Evolutionary conservation across 1,284 basidiomycete genomes (phyloP), one percentile per base, ranked within the genome.

Genomic region (Apiotrichum sp.): DNA sequence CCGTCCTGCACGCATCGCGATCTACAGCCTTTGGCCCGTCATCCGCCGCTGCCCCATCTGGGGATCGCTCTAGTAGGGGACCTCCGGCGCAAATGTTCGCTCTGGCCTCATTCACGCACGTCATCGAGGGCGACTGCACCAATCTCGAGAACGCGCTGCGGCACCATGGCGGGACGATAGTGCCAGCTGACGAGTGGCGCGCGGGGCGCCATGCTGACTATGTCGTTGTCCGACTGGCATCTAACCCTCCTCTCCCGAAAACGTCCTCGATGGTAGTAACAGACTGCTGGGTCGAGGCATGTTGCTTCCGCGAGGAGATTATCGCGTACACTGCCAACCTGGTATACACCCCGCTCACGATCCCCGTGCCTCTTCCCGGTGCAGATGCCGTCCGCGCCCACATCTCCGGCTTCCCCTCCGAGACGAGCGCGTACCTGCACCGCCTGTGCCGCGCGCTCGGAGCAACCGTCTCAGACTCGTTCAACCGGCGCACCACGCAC

Each of bases 261-360:
- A 32, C 34, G 22, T 7, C 22, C 9, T 54, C 66, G 34, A 54
- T 41, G 29, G 49, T 72, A 2, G 73, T 75, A 13, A 77, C 75
- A 1, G 73, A 75, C 53, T 74, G 71, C 58, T 77, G 73, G 73
- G 63, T 77, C 22, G 75, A 77, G 52, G 67, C 63, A 14, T 75
- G 73, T 52, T 65, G 68, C 41, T 68, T 65, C 54, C 66, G 69
- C 39, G 63, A 66, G 39, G 50, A 48, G 6, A 53, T 77, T 6
- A 55, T 74, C 5, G 48, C 62, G 8, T 66, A 67, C 3, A 65
- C 70, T 29, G 61, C 63, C 9, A 66, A 70, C 38, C 56, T 75
- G 13, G 70, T 72, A 3, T 77, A 71, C 53, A 62, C 57, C 32
- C 73, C 73, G 0, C 59, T 77, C 4, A 39, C 62, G 7, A 61